Evolutionary conservation across 208 protist genomes (phyloP), one percentile per base, ranked within the genome.

Genomic region (Wallacemonas collosoma): DNA sequence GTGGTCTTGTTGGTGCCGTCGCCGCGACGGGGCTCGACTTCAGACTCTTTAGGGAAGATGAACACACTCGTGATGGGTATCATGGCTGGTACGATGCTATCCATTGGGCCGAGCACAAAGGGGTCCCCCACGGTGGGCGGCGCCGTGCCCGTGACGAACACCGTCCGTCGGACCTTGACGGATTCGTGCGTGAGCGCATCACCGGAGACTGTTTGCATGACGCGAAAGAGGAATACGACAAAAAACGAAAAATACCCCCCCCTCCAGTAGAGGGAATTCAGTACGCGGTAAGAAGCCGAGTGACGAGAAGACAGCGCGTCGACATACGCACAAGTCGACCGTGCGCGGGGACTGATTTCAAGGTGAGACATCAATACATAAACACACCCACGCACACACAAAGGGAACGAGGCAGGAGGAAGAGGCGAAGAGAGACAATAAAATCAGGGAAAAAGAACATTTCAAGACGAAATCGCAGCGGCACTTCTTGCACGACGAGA

Each of bases 1-100:
- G 26, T 26, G 26, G 26, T 26, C 26, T 26, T 26, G 26, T 26
- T 26, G 26, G 26, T 26, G 26, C 26, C 26, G 26, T 26, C 26
- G 26, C 26, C 26, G 26, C 26, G 26, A 26, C 26, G 26, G 26
- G 26, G 26, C 26, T 26, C 26, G 26, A 26, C 26, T 26, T 26
- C 26, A 26, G 0, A 26, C 26, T 26, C 26, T 26, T 26, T 26
- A 26, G 60, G 41, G 41, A 72, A 71, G 8, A 83, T 26, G 48
- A 77, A 77, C 7, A 73, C 68, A 11, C 73, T 39, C 17, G 68
- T 70, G 38, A 84, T 73, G 54, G 75, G 72, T 11, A 77, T 67
- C 4, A 71, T 35, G 9, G 62, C 9, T 1, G 65, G 40, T n/a
- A 75, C 64, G 51, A 80, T 50, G 45, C 47, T 51, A 43, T 80